Conservation (phyloP, 1,284 basidiomycete genomes). For the Kalmanozyma brasiliensis region DNA sequence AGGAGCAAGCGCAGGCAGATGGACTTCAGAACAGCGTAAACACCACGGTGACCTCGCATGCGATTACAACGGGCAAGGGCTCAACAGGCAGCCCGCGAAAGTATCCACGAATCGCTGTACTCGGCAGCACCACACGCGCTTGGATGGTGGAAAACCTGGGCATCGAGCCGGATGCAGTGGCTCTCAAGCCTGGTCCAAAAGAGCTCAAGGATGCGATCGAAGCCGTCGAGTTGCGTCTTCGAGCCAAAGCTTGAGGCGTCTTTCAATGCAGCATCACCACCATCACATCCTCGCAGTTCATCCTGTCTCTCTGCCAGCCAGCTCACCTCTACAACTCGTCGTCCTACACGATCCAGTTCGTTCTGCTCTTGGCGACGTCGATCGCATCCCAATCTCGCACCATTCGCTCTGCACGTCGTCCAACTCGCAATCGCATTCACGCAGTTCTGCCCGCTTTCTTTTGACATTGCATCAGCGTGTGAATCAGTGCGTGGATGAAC, state of each 20-base stretch:
- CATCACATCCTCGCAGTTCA: too few relatives aligned
- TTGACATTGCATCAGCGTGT: neutral
- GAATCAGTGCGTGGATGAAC: too few relatives aligned
- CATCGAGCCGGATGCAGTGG: constrained; percentile 60
- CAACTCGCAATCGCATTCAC: neutral
- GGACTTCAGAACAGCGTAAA: constrained; percentile 3
- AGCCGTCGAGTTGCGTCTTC: constrained; percentile 46
- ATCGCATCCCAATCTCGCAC: too few relatives aligned
- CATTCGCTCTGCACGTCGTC: neutral
- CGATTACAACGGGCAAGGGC: neutral
- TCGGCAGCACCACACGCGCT: constrained; percentile 56
- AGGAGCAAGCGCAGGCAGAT: neutral
- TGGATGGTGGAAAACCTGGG: constrained; percentile 57
- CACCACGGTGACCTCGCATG: constrained; percentile 30
- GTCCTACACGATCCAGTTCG: too few relatives aligned
- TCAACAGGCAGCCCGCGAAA: constrained; percentile 16
- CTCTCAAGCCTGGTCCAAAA: constrained; percentile 54
- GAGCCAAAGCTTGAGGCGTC: constrained; percentile 16
- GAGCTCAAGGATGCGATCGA: constrained; percentile 61
- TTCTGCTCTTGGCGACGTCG: too few relatives aligned
- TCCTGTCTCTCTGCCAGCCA: too few relatives aligned
- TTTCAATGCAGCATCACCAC: too few relatives aligned
- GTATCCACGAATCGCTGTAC: constrained; percentile 57
- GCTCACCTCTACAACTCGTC: too few relatives aligned
- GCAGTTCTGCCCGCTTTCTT: neutral